A percentile compares a stretch with the other conserved stretches of the same genome.
Conservation (phyloP, 2,329 filamentous ascomycete species). For the Hymenoscyphus occultus region DNA sequence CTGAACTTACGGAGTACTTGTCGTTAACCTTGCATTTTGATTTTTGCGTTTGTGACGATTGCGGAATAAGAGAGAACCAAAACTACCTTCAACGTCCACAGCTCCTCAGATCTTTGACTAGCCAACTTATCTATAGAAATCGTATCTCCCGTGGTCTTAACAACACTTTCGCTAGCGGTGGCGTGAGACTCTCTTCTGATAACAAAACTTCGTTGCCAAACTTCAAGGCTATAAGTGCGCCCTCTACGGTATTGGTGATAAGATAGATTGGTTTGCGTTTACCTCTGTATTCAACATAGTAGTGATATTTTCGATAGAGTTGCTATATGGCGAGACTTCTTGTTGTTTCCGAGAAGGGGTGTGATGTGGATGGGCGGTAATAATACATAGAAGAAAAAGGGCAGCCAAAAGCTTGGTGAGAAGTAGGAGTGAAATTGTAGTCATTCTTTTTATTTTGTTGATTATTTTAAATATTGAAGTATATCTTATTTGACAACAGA, state of each 20-base stretch:
- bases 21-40: background rate
- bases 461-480: no score
- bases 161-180: slow-evolving; percentile 46
- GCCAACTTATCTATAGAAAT: slow-evolving; percentile 50
- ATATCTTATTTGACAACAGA: no score
- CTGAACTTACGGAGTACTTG: slow-evolving; percentile 48
- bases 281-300: background rate
- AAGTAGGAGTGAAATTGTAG: no score
- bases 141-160: slow-evolving; percentile 41
- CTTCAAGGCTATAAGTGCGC: slow-evolving; percentile 51
- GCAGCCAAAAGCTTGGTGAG: no score
- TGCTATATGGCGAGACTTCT: no score
- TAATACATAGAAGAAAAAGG: no score
- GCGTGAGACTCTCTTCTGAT: slow-evolving; percentile 40
- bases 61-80: background rate
- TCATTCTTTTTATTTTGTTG: no score
- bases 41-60: background rate
- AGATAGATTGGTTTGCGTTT: slow-evolving; percentile 50
- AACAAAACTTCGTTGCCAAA: slow-evolving; percentile 48
- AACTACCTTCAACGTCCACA: slow-evolving; percentile 46
- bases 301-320: no score
- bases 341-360: no score
- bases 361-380: no score
- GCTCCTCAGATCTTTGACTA: slow-evolving; percentile 43
- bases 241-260: slow-evolving; percentile 46